Base-by-base conservation (phyloP, 805 yeast species). In the Myxozyma neotropica region DNA sequence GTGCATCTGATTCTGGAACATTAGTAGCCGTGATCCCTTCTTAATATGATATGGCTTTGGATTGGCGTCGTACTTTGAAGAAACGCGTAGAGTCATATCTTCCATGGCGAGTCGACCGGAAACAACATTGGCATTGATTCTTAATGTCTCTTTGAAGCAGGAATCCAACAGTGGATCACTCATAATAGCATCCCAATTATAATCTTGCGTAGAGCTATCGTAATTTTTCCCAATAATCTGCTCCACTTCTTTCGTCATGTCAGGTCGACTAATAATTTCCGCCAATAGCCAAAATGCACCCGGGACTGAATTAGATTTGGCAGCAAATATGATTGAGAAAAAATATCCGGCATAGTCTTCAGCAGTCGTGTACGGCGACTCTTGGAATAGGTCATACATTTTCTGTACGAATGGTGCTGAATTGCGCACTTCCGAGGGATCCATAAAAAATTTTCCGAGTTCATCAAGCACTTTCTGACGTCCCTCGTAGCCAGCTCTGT, bases 311-410 rank as follows among this genome's bases (percentile, higher is more conserved):
- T 58, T 58, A 15, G 62, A 58, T 24, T 53, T 38, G 21, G 53
- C 56, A 10, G 64, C 66, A 38, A 62, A 59, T 10, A 59, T 35
- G 13, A 62, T 56, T 27, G 62, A 48, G 24, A 62, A 58, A 15
- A 57, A 45, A 29, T 56, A 60, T 1, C 60, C 59, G 7, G 58
- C 58, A 13, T 38, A 21, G 33, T 62, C 66, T 1, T 29, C 57
- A 3, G 55, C 29, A n/a, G 42, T 13, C n/a, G 40, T 42, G 36
- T 46, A 44, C 4, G 33, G 35, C 4, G 29, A 2, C 8, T 23
- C 42, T 26, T 33, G 39, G 42, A 53, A 59, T 1, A 26, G 23
- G 13, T 44, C 42, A 40, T 35, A 31, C 31, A 55, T 29, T 19
- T 40, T 43, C 26, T 39, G 52, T 8, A 59, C 35, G 23, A 45